Percentiles rank a stretch among this genome's conserved stretches.
Conservation (phyloP, 108 stramenopile species). For the Cyclotella atomus region DNA sequence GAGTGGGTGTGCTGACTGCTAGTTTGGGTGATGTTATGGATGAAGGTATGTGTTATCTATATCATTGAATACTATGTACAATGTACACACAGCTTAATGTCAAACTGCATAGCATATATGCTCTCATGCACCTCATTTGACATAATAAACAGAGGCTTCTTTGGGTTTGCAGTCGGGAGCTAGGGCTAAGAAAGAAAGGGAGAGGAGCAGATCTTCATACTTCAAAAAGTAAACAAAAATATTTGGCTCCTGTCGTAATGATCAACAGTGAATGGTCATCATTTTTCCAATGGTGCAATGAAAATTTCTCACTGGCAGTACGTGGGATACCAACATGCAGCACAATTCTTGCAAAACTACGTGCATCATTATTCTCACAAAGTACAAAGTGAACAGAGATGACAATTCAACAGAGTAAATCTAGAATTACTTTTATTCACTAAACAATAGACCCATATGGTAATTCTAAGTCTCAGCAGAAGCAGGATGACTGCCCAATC, state of each 20-base stretch:
- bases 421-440: background rate
- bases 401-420: too few species aligned
- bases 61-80: conserved; percentile 1
- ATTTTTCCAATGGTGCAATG: too few species aligned
- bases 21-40: conserved; percentile 84
- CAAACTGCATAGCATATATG: too few species aligned
- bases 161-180: conserved; percentile 83
- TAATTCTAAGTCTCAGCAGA: conserved; percentile 15
- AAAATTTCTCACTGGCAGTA: too few species aligned
- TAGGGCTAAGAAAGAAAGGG: conserved; percentile 86
- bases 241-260: too few species aligned
- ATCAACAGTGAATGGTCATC: too few species aligned
- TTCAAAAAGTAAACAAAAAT: conserved; percentile 65
- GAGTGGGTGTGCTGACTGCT: conserved; percentile 76
- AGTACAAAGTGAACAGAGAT: too few species aligned
- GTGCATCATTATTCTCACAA: too few species aligned
- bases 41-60: conserved; percentile 54
- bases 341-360: too few species aligned
- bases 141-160: conserved; percentile 58
- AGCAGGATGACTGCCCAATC: conserved; percentile 61
- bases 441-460: background rate
- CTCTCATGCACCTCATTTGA: too few species aligned
- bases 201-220: conserved; percentile 84
- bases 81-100: too few species aligned
- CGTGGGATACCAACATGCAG: too few species aligned